Evolutionary conservation across 768 basidiomycete species (phyloP).

Genomic region (Mycena pura): DNA sequence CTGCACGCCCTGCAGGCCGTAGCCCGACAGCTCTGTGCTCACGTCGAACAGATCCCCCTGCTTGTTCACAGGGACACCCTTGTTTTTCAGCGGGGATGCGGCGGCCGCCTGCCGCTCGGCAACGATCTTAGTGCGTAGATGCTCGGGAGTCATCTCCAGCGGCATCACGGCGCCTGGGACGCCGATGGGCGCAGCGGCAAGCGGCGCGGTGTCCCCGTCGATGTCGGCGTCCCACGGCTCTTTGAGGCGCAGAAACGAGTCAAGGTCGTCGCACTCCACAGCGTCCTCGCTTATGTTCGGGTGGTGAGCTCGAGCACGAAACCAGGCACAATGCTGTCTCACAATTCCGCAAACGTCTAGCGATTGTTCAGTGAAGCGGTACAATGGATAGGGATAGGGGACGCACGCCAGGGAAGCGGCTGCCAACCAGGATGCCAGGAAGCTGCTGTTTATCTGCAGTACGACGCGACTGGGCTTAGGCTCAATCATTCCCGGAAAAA

Average conservation of each 20-base stretch:
- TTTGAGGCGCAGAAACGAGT: constrained; percentile 72
- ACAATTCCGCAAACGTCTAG: constrained; percentile 81
- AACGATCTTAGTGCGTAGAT: constrained; percentile 63
- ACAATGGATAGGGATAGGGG: background rate
- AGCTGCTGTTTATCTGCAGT: constrained; percentile 79
- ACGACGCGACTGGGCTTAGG: no score
- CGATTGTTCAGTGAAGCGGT: constrained; percentile 15
- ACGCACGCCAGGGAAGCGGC: constrained; percentile 78
- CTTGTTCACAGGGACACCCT: constrained; percentile 60
- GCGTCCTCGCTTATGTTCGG: constrained; percentile 71
- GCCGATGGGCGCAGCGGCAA: constrained; percentile 68
- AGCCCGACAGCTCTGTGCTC: constrained; percentile 71
- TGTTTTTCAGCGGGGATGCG: constrained; percentile 54
- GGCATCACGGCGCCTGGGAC: constrained; percentile 82
- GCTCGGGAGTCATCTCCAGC: constrained; percentile 82
- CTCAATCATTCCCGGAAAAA: no score
- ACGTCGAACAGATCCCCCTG: constrained; percentile 64
- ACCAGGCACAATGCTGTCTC: constrained; percentile 36
- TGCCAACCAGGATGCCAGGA: constrained; percentile 83
- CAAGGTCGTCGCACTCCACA: constrained; percentile 79
- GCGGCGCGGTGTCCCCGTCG: constrained; percentile 67
- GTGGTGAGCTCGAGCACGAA: background rate
- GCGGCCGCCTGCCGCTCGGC: no score
- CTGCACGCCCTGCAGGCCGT: constrained; percentile 77
- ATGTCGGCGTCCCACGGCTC: constrained; percentile 67